Percentiles rank a stretch among this genome's conserved stretches.
Conservation (phyloP, 345 rosid species). For the Microthlaspi erraticum region DNA sequence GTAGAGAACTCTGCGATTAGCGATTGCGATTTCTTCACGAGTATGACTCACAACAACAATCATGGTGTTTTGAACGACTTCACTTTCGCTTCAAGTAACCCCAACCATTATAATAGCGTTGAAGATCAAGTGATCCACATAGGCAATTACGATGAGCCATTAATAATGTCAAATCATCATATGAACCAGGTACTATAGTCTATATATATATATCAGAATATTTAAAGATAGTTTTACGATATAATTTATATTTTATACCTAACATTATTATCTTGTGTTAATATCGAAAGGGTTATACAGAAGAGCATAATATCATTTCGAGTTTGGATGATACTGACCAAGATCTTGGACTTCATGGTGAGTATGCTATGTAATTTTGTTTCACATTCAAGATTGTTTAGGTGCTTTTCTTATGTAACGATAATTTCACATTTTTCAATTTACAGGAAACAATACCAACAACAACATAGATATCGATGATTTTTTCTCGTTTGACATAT, state of each 20-base stretch:
- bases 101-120: conserved; percentile 32
- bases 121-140: conserved; percentile 52
- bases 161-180: conserved; percentile 66
- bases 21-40: conserved; percentile 42
- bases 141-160: conserved; percentile 50
- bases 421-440: not conserved
- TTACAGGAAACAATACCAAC: conserved; percentile 46
- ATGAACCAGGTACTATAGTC: conserved; percentile 65
- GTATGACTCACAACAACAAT: conserved; percentile 46
- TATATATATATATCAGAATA: not conserved
- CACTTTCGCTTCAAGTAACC: conserved; percentile 55
- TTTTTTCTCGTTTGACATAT: conserved; percentile 64
- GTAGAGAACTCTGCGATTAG: conserved; percentile 58
- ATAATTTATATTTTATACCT: not conserved
- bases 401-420: not conserved
- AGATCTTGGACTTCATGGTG: conserved; percentile 59
- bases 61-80: conserved; percentile 53
- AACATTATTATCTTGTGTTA: not conserved
- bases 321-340: conserved; percentile 47
- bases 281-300: conserved; percentile 47
- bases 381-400: not conserved
- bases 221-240: not conserved
- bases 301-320: conserved; percentile 65
- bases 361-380: not conserved
- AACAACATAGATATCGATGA: conserved; percentile 52